Evolutionary conservation across 441 rosid genomes (phyloP), one percentile per base, ranked within the genome.

Genomic region (Pelargonium citronellum): DNA sequence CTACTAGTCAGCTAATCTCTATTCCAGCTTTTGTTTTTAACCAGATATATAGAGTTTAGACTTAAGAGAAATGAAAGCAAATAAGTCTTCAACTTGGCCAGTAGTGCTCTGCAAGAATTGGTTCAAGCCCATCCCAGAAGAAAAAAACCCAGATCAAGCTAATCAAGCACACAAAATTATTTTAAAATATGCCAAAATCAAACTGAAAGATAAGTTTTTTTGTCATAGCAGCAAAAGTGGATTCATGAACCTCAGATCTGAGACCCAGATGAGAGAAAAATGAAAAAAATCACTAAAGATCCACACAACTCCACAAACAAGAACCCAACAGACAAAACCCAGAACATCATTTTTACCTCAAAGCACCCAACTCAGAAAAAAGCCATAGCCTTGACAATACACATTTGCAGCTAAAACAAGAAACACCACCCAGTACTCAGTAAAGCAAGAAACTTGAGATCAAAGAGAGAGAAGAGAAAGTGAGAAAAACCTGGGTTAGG

Each of bases 231-330:
- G 43, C 39, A 49, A 58, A 72, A 71, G 15, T 22, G 49, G 64
- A 49, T 27, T 1, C 64, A 20, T 12, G 39, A 73, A 10, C 69
- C 58, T 70, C 71, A 79, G 86, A 85, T 85, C 85, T 74, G 77
- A 49, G 44, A 69, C 68, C 65, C 58, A 30, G 20, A 75, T 19
- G 70, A 55, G 37, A 75, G 13, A 64, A 68, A 74, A 17, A 71
- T 0, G 67, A 22, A 58, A 67, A 67, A 70, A 72, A 7, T 67
- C 41, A 68, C 44, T 39, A 71, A 77, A 67, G 83, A 83, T 85
- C 81, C 75, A 77, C 75, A 67, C 61, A 55, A 51, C 17, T 51
- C 58, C 58, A 51, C 58, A 69, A 67, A 67, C 75, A 69, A 9
- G 44, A 44, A 70, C 49, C 27, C 74, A 72, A 74, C 49, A 8